Base-by-base conservation (phyloP, 2,329 filamentous ascomycete genomes). In the Penicillium sp. region DNA sequence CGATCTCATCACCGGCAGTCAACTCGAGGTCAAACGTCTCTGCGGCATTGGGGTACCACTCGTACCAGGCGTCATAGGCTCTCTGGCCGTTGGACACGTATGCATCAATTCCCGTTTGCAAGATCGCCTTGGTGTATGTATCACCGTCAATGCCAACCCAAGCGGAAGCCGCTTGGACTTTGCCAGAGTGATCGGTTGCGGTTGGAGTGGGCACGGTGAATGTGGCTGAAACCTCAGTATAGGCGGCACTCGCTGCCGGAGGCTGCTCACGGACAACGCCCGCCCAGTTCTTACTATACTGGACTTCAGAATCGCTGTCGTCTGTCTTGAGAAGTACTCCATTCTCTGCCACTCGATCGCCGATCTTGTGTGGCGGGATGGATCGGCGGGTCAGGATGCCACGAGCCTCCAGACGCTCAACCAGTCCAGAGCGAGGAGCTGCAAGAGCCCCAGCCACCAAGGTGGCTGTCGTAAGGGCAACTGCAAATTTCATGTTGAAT, bases 61-160 rank as follows among this genome's bases (percentile, higher is more conserved):
- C 79, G 57, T 79, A 82, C 78, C 80, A 83, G 13, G 78, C 76
- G 47, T 78, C 74, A 57, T 75, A 82, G 5, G 61, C 68, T n/a
- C 51, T 47, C 12, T 61, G 35, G 6, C 60, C 64, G n/a, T 68
- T 65, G n/a, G 72, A 58, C 37, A 76, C 65, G 44, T 73, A 75
- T 60, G 79, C 79, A 62, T 82, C 79, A 33, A 83, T 65, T 29
- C 79, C 80, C 1, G 78, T 77, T 61, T 82, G 79, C 4, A 82
- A 66, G 45, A 82, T 80, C 6, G 78, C 76, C 3, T 66, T 69
- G 13, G 60, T 61, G 62, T 77, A 82, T 4, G 77, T 79, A 55
- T 81, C 77, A 9, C 80, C 80, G 50, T 83, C 80, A 47, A 83
- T 82, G 25, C 80, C 80, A 7, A 83, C 78, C 80, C 78, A 82